phyloP scores from a whole-genome alignment of 371 early-diverging fungal species.

The Choanephora cucurbitarum region DNA sequence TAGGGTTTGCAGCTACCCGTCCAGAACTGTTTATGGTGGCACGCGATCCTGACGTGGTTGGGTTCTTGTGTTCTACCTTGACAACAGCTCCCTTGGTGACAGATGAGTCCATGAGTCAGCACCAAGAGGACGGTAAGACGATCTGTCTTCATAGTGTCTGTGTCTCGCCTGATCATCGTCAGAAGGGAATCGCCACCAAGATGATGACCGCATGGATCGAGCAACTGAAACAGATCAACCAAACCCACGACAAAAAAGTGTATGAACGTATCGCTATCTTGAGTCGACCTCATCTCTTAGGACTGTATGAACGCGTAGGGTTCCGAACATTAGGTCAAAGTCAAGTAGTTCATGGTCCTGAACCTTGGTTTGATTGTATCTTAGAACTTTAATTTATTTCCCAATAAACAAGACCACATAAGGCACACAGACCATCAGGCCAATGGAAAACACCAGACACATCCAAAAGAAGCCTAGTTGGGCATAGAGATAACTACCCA shows the following conservation, averaged over 20 bases:
- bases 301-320: constrained; percentile 65
- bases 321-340: constrained; percentile 60
- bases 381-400: constrained; percentile 30
- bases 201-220: constrained; percentile 54
- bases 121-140: constrained; percentile 63
- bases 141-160: constrained; percentile 75
- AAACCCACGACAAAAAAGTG: constrained; percentile 9
- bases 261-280: constrained; percentile 59
- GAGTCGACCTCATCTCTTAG: constrained; percentile 54
- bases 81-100: constrained; percentile 50
- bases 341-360: constrained; percentile 66
- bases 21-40: constrained; percentile 65
- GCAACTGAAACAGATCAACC: constrained; percentile 30
- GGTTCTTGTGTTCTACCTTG: constrained; percentile 64
- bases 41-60: constrained; percentile 44
- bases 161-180: constrained; percentile 48
- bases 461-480: constrained; percentile 24
- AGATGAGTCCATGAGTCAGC: constrained; percentile 64
- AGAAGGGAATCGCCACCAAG: constrained; percentile 59
- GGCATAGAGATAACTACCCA: constrained; percentile 22
- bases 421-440: constrained; percentile 30
- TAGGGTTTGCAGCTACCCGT: constrained; percentile 38
- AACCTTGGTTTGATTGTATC: constrained; percentile 56
- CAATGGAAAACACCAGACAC: constrained; percentile 19
- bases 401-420: constrained; percentile 34